phyloP scores from a whole-genome alignment of 2,329 filamentous ascomycete species.

The Talaromyces sp. region DNA sequence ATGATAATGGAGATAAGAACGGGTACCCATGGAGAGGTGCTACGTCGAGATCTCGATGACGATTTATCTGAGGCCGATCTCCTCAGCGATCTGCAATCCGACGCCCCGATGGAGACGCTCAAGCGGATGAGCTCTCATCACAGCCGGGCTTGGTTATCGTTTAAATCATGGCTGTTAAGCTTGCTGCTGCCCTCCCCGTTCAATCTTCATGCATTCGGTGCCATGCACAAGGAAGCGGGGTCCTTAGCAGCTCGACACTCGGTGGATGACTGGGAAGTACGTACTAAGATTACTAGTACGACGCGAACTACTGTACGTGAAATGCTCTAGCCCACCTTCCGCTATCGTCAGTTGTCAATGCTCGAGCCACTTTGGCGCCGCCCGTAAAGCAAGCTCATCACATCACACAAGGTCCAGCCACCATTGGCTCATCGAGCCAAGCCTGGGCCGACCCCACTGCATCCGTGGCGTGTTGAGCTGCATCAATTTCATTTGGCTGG shows the following conservation, averaged over 20 bases:
- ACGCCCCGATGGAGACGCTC: not conserved
- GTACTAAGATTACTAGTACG: not conserved
- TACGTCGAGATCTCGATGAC: not conserved
- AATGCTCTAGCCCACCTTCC: not conserved
- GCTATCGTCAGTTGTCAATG: not conserved
- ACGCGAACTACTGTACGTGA: not conserved
- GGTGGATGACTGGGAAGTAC: not conserved
- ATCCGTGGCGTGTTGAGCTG: conserved; percentile 6
- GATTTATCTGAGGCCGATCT: not conserved
- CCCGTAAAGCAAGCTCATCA: conserved; percentile 11
- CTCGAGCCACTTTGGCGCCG: conserved; percentile 4
- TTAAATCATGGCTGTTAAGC: not conserved
- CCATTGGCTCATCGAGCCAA: conserved; percentile 10
- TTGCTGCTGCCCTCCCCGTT: not conserved
- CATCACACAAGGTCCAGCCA: conserved; percentile 8
- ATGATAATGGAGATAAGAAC: not conserved
- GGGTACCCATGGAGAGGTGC: not conserved
- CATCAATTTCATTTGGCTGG: not conserved
- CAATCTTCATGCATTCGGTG: not conserved
- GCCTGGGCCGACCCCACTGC: conserved; percentile 5
- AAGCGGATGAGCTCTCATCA: not conserved
- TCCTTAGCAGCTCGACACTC: not conserved
- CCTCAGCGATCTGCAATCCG: not conserved
- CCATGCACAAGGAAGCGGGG: not conserved
- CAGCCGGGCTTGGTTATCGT: not conserved